Evolutionary conservation across 2,329 filamentous ascomycete species (phyloP).

Genomic region (Trichoderma oligosporum): DNA sequence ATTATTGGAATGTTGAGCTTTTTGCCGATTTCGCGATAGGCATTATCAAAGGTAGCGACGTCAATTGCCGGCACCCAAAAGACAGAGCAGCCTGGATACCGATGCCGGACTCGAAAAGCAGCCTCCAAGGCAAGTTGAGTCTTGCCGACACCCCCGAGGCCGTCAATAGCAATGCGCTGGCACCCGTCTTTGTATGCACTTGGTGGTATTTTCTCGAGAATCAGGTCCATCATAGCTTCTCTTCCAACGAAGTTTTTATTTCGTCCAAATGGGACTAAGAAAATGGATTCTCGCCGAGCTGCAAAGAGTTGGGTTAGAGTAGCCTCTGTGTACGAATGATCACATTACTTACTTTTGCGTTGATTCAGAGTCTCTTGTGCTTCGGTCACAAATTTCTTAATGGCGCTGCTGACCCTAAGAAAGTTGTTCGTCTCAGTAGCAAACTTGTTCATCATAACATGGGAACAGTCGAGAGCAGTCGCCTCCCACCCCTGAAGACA

Average conservation of each 20-base stretch:
- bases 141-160: constrained; percentile 35
- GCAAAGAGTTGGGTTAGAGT: too few relatives aligned
- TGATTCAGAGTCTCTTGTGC: too few relatives aligned
- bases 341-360: too few relatives aligned
- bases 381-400: too few relatives aligned
- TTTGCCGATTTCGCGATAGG: constrained; percentile 34
- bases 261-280: constrained; percentile 21
- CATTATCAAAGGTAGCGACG: constrained; percentile 31
- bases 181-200: constrained; percentile 22
- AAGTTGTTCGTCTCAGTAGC: too few relatives aligned
- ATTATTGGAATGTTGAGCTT: constrained; percentile 29
- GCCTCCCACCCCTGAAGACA: too few relatives aligned
- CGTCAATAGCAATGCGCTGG: constrained; percentile 28
- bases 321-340: too few relatives aligned
- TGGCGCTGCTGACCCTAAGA: too few relatives aligned
- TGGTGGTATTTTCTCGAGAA: constrained; percentile 21
- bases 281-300: background rate
- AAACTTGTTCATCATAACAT: too few relatives aligned
- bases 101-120: constrained; percentile 28
- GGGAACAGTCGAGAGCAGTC: too few relatives aligned
- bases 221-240: constrained; percentile 18
- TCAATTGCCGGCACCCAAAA: constrained; percentile 39
- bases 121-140: constrained; percentile 37
- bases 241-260: constrained; percentile 27
- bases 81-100: constrained; percentile 33